These are phyloP conservation scores for Podospora tetraspora DNA, from an alignment of 495 filamentous ascomycete species.

Conservation along the genomic window DNA sequence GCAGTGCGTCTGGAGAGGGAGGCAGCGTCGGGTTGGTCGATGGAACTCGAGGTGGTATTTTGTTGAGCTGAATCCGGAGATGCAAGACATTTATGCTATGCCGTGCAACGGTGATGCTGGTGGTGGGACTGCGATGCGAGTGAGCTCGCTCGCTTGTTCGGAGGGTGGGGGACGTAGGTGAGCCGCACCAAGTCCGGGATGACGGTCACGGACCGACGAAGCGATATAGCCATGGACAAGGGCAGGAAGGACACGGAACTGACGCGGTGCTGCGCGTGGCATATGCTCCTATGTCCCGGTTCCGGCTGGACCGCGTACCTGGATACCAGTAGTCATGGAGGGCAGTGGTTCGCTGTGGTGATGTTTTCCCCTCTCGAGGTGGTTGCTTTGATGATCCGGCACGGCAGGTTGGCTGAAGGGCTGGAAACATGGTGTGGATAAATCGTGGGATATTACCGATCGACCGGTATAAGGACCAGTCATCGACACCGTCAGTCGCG, in stretches of 20 bases:
- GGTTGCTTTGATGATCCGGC: neutral
- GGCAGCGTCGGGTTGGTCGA: neutral
- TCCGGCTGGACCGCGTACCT: neutral
- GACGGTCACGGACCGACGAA: neutral
- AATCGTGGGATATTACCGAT: neutral
- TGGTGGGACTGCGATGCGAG: neutral
- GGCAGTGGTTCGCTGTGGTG: neutral
- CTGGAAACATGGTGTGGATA: neutral
- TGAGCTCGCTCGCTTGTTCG: neutral
- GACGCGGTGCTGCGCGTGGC: neutral
- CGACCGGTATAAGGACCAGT: neutral
- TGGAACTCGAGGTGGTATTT: neutral
- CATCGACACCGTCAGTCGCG: neutral
- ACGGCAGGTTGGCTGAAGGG: neutral
- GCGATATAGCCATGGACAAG: neutral
- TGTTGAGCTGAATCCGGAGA: neutral
- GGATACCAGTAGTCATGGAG: neutral
- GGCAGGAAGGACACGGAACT: neutral
- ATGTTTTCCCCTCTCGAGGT: neutral
- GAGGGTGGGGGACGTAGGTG: neutral
- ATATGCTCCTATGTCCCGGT: neutral
- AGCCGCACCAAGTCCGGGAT: neutral
- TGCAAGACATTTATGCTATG: neutral
- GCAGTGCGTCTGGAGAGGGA: neutral
- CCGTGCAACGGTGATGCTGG: neutral